Percentiles rank a stretch among this genome's conserved stretches.
phyloP scores from a whole-genome alignment of 371 early-diverging fungal species.

The Syncephalastrum sp. region DNA sequence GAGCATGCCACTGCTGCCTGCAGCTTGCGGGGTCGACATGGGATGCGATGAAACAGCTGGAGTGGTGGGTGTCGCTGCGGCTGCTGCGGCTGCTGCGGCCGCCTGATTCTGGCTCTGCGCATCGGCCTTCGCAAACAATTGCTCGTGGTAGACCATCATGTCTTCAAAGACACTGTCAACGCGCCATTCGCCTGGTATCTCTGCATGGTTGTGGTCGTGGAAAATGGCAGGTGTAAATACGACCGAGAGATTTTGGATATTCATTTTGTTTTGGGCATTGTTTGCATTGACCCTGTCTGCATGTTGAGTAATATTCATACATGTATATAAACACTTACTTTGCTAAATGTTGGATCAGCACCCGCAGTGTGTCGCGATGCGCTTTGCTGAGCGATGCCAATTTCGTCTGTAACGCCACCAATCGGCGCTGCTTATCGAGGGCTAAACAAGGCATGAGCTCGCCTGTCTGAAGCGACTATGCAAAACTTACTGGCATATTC shows the following conservation, averaged over 20 bases:
- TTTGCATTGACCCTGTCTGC: constrained; percentile 29
- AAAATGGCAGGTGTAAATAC: constrained; percentile 61
- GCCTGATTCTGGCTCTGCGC: constrained; percentile 4
- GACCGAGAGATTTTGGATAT: constrained; percentile 50
- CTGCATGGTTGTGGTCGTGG: constrained; percentile 56
- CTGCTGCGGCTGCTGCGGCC: background rate
- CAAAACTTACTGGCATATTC: constrained; percentile 55
- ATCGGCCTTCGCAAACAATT: constrained; percentile 21
- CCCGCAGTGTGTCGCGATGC: constrained; percentile 50
- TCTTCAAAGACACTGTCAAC: constrained; percentile 38
- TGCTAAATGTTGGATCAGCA: constrained; percentile 50
- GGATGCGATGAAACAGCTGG: background rate
- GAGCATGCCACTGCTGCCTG: constrained; percentile 10
- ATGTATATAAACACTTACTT: constrained; percentile 33
- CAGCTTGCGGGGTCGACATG: background rate
- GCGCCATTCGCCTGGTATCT: constrained; percentile 39
- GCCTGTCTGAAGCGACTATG: background rate
- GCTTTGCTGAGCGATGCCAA: constrained; percentile 37
- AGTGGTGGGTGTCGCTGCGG: background rate
- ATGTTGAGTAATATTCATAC: background rate
- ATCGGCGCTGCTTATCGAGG: constrained; percentile 32
- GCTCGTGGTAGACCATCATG: constrained; percentile 25
- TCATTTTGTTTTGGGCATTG: constrained; percentile 56
- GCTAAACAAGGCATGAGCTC: constrained; percentile 14
- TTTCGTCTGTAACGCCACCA: constrained; percentile 19